These are phyloP conservation scores for Byssochlamys sp. DNA, from an alignment of 2,329 filamentous ascomycete species.

Conservation along the genomic window DNA sequence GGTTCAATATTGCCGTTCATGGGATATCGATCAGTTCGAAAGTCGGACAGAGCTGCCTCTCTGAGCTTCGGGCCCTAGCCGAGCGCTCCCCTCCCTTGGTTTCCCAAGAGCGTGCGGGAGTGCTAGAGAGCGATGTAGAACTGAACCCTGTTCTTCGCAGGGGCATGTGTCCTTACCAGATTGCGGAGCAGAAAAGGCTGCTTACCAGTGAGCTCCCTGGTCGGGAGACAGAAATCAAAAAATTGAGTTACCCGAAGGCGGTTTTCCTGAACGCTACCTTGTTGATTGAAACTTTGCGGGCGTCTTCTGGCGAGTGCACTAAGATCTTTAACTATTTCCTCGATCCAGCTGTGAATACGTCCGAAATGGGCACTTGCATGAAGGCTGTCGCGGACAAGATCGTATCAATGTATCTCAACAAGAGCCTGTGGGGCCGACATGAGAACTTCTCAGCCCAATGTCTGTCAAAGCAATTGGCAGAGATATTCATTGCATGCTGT, in stretches of 20 bases:
- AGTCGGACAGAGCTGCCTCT: conserved; percentile 60
- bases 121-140: conserved; percentile 91
- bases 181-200: conserved; percentile 68
- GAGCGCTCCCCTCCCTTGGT: conserved; percentile 79
- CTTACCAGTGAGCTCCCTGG: conserved; percentile 65
- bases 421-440: conserved; percentile 60
- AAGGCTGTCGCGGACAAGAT: conserved; percentile 56
- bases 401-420: conserved; percentile 68
- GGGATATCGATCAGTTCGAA: conserved; percentile 71
- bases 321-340: conserved; percentile 84
- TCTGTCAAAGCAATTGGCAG: conserved; percentile 76
- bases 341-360: conserved; percentile 67
- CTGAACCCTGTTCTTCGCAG: conserved; percentile 85
- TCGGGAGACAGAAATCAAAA: conserved; percentile 67
- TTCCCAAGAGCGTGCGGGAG: conserved; percentile 76
- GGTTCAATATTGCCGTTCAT: conserved; percentile 96
- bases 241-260: conserved; percentile 76
- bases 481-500: conserved; percentile 79
- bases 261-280: conserved; percentile 88
- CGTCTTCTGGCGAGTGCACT: conserved; percentile 78
- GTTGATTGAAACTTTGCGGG: conserved; percentile 78
- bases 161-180: conserved; percentile 64
- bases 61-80: conserved; percentile 74
- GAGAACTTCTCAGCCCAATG: conserved; percentile 82
- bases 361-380: conserved; percentile 55